Base-by-base conservation (phyloP, 2,329 filamentous ascomycete species). In the Neopestalotiopsis rosae region DNA sequence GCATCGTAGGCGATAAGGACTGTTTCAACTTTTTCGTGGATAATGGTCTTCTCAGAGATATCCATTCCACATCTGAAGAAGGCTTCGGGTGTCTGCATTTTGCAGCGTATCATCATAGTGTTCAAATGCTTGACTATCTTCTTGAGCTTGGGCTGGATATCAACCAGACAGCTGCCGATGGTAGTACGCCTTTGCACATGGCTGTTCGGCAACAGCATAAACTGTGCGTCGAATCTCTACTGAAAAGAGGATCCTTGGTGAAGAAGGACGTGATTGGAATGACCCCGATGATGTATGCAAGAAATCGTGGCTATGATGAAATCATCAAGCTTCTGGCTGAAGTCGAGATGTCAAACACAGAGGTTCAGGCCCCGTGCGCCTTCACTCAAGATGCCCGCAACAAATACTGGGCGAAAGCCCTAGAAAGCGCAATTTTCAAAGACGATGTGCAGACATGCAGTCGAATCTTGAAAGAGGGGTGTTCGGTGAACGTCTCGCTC, bases 31-130 rank as follows among this genome's bases (percentile, higher is more conserved):
- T 52, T 3, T 52, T 52, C 7, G 1, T 52, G 45, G 45, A 24
- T 10, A 52, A 52, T 4, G 1, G 4, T 7, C 45, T 52, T 4
- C 10, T 52, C 1, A 3, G 12, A n/a, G 6, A 52, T 24, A 3
- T 24, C n/a, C 45, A 52, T 20, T 5, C 2, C 1, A 9, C 7
- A 20, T n/a, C 45, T 20, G 14, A 20, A 24, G n/a, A 52, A 0
- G 45, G 45, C 0, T 24, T 52, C 1, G 9, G n/a, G 3, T 52
- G 45, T 6, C 9, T 52, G 0, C 45, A 52, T 4, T 52, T 52
- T 10, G 45, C 45, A 0, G 5, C n/a, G 2, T 52, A 2, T 3
- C 0, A n/a, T 3, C 1, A 2, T 0, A 52, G 1, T 6, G 6
- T 17, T 17, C 14, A 10, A n/a, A n/a, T 52, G 45, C 6, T 20